Evolutionary conservation across 345 rosid species (phyloP), one percentile per base, ranked within the genome.

Genomic region (Citrus glauca): DNA sequence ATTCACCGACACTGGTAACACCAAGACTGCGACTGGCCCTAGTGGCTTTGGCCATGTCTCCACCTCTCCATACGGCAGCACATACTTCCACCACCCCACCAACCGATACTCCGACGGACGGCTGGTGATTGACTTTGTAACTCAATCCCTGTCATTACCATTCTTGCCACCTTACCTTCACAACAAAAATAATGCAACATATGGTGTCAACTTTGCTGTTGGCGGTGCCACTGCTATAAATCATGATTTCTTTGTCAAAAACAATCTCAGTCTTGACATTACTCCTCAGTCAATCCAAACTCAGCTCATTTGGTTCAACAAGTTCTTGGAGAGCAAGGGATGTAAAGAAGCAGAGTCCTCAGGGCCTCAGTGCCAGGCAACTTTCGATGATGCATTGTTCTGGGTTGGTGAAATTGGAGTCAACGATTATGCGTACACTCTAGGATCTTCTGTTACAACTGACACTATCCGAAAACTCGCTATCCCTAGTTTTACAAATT

Each of bases 351-450:
- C 82, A 10, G 81, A 42, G 30, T 6, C 71, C 24, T 35, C 81
- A 7, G 82, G 78, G 16, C 70, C 78, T 5, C 65, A 76, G 76
- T 91, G 94, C 82, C 70, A 38, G 27, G 85, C 77, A 1, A 81
- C 80, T n/a, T 24, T 93, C 1, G 86, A 65, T 42, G 95, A 88
- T 80, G 90, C 97, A 22, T 62, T 95, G 77, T 81, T 95, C 28
- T 95, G 99, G 99, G 87, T 91, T 35, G 99, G 99, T 48, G 98
- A 95, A 81, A 93, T 93, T 13, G 99, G 99, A 16, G 97, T 88
- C 55, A 95, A 92, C 70, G 99, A 95, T 62, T 95, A 95, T 66
- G 99, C 97, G 0, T 93, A 93, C 74, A 89, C 80, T 16, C 0
- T 89, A 70, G 93, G 91, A 63, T 93, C 99, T 48, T 56, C 84